These are phyloP conservation scores for Cyclostephanos tholiformis DNA, from an alignment of 108 stramenopile species.

Conservation along the genomic window DNA sequence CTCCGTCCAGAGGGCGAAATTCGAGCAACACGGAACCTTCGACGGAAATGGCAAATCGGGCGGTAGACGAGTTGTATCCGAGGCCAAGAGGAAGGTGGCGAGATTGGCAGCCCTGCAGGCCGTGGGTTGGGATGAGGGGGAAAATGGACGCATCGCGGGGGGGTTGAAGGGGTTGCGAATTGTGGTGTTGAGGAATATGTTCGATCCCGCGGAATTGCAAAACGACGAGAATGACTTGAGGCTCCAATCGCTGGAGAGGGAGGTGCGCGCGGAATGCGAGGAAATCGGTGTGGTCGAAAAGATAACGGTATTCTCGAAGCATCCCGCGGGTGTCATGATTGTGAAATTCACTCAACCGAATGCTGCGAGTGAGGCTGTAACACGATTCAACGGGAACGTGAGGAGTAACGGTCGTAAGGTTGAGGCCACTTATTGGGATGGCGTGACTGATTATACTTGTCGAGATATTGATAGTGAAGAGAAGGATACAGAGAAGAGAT, in stretches of 20 bases:
- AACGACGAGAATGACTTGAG: slow-evolving; percentile 41
- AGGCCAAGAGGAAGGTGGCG: slow-evolving; percentile 80
- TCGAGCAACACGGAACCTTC: slow-evolving; percentile 63
- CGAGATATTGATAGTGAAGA: slow-evolving; percentile 57
- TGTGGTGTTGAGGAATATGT: slow-evolving; percentile 90
- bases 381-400: slow-evolving; percentile 70
- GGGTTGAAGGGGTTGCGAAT: slow-evolving; percentile 91
- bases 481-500: slow-evolving; percentile 77
- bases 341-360: slow-evolving; percentile 85
- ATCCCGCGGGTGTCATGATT: slow-evolving; percentile 81
- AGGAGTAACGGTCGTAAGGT: slow-evolving; percentile 33
- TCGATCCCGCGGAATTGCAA: slow-evolving; percentile 61
- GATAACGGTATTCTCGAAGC: slow-evolving; percentile 90
- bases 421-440: slow-evolving; percentile 92
- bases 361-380: slow-evolving; percentile 85
- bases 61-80: slow-evolving; percentile 44
- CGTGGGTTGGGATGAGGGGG: slow-evolving; percentile 84
- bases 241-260: slow-evolving; percentile 60
- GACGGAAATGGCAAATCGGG: slow-evolving; percentile 19
- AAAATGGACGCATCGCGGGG: slow-evolving; percentile 81
- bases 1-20: slow-evolving; percentile 65
- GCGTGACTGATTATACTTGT: slow-evolving; percentile 90
- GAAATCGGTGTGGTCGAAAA: slow-evolving; percentile 88
- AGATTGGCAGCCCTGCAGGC: slow-evolving; percentile 77
- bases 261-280: slow-evolving; percentile 65